Evolutionary conservation across 768 basidiomycete genomes (phyloP).

Genomic region (Phallus indusiatus): DNA sequence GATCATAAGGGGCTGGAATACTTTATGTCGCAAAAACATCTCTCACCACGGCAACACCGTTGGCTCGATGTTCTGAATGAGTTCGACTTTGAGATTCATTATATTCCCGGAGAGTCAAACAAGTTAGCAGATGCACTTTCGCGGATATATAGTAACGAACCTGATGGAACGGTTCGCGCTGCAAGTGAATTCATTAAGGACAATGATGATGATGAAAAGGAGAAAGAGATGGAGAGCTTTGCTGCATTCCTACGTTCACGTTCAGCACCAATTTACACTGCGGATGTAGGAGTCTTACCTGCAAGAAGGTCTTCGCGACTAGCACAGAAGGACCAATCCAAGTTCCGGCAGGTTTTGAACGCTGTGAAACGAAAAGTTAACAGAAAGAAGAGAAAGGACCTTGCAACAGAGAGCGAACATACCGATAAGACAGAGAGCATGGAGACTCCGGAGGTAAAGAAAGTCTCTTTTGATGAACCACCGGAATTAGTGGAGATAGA

Average conservation of each 20-base stretch:
- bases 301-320: too few relatives aligned
- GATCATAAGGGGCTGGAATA: constrained; percentile 30
- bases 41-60: neutral
- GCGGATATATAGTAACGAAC: constrained; percentile 16
- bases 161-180: constrained; percentile 15
- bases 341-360: too few relatives aligned
- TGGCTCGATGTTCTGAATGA: constrained; percentile 3
- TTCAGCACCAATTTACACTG: too few relatives aligned
- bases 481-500: too few relatives aligned
- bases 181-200: constrained; percentile 14
- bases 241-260: neutral
- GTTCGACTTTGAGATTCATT: constrained; percentile 7
- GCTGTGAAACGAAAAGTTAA: too few relatives aligned
- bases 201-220: neutral
- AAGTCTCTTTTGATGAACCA: too few relatives aligned
- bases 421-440: neutral
- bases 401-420: too few relatives aligned
- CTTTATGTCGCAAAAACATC: constrained; percentile 14
- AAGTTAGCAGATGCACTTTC: neutral
- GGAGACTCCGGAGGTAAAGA: too few relatives aligned
- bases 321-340: too few relatives aligned
- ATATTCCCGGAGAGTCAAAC: neutral
- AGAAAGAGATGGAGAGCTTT: neutral
- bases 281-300: too few relatives aligned
- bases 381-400: too few relatives aligned